Evolutionary conservation across 306 rosid genomes (phyloP).

Genomic region (Medicago arabica): DNA sequence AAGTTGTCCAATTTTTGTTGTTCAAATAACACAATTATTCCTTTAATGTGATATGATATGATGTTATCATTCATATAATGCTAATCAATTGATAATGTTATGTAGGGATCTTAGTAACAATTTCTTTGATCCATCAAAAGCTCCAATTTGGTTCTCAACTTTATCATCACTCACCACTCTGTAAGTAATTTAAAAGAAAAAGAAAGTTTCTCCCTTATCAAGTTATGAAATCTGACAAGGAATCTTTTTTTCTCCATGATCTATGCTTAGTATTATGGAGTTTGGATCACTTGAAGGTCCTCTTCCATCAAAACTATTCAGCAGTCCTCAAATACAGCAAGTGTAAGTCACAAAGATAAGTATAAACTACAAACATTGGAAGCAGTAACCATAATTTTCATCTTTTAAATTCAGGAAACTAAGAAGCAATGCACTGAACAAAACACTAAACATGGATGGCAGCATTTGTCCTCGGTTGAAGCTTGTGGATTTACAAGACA

Average conservation of each 20-base stretch:
- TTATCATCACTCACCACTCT: slow-evolving; percentile 76
- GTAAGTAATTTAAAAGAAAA: slow-evolving; percentile 56
- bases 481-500: slow-evolving; percentile 85
- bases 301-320: slow-evolving; percentile 72
- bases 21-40: not conserved
- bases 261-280: slow-evolving; percentile 65
- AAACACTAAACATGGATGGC: slow-evolving; percentile 70
- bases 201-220: slow-evolving; percentile 6
- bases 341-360: slow-evolving; percentile 64
- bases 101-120: slow-evolving; percentile 91
- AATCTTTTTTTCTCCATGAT: not conserved
- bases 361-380: slow-evolving; percentile 25
- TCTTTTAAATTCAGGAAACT: slow-evolving; percentile 64
- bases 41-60: not conserved
- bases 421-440: slow-evolving; percentile 65
- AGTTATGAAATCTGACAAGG: slow-evolving; percentile 29
- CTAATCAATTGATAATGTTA: slow-evolving; percentile 25
- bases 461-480: slow-evolving; percentile 63
- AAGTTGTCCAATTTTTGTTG: not conserved
- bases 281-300: slow-evolving; percentile 73
- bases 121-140: slow-evolving; percentile 67
- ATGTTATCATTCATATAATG: slow-evolving; percentile 35
- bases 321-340: slow-evolving; percentile 80
- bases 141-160: slow-evolving; percentile 79
- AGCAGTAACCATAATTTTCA: slow-evolving; percentile 10